Evolutionary conservation across 495 filamentous ascomycete genomes (phyloP).

Genomic region (Xylaria nigripes): DNA sequence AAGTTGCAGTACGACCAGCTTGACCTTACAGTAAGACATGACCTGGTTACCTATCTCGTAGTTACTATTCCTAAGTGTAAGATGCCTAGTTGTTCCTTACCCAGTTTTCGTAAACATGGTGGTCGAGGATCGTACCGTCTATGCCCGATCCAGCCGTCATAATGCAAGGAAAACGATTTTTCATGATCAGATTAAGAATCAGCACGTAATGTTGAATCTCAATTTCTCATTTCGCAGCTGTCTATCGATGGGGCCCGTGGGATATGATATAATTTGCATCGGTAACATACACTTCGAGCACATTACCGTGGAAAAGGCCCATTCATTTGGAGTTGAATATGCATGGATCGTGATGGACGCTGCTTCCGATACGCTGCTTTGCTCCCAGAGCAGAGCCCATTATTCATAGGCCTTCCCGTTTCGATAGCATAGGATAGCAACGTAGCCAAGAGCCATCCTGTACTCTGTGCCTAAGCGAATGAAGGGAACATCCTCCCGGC

Average conservation of each 20-base stretch:
- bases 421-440: neutral
- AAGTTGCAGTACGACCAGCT: neutral
- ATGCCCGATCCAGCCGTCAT: no score
- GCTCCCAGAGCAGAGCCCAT: neutral
- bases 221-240: neutral
- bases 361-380: slow-evolving; percentile 10
- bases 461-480: neutral
- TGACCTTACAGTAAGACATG: neutral
- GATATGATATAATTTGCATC: neutral
- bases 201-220: no score
- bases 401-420: neutral
- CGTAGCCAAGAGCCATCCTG: neutral
- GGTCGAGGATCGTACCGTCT: no score
- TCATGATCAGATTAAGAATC: no score
- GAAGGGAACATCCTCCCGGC: neutral
- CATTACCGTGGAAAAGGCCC: neutral
- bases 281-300: neutral
- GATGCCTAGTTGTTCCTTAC: neutral
- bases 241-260: neutral
- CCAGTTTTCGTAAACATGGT: no score
- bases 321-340: neutral
- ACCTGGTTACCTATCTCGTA: neutral
- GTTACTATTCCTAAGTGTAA: neutral
- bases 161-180: neutral
- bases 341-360: neutral